Conservation (phyloP, 768 basidiomycete species). For the Rhodotorula sphaerocarpa region DNA sequence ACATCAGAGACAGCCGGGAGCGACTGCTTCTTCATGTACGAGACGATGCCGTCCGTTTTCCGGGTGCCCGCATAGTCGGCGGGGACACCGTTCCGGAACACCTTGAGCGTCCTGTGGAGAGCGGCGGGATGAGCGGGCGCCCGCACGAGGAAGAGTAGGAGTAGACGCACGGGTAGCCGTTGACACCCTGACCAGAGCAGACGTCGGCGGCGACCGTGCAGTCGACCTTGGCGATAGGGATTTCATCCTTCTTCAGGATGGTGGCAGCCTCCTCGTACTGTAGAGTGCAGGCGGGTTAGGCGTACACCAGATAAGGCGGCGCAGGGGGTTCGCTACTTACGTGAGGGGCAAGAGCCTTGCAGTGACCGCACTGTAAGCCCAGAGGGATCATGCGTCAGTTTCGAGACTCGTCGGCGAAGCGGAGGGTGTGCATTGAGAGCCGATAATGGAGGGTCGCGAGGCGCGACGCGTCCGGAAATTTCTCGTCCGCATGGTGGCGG, state of each 20-base stretch:
- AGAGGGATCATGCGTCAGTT: too few species aligned
- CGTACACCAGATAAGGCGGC: background rate
- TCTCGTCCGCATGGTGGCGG: too few species aligned
- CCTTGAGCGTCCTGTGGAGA: constrained; percentile 66
- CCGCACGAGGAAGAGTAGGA: background rate
- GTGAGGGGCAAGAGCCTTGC: constrained; percentile 30
- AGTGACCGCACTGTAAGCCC: constrained; percentile 38
- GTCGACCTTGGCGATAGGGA: constrained; percentile 92
- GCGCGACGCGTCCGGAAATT: too few species aligned
- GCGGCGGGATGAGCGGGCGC: background rate
- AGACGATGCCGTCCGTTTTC: constrained; percentile 79
- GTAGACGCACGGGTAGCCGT: constrained; percentile 79
- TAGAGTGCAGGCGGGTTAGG: background rate
- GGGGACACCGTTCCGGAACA: constrained; percentile 75
- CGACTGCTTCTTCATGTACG: constrained; percentile 53
- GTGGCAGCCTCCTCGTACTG: constrained; percentile 63
- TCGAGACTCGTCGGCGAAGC: background rate
- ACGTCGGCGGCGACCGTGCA: constrained; percentile 90
- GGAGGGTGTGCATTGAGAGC: background rate
- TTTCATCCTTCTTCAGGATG: constrained; percentile 74
- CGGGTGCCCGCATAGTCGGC: constrained; percentile 79
- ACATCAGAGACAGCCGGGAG: constrained; percentile 85
- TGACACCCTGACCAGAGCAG: constrained; percentile 76
- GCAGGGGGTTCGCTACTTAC: too few species aligned
- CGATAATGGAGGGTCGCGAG: too few species aligned